These are phyloP conservation scores for Rubroboletus satanas DNA, from an alignment of 768 basidiomycete species.

Conservation along the genomic window DNA sequence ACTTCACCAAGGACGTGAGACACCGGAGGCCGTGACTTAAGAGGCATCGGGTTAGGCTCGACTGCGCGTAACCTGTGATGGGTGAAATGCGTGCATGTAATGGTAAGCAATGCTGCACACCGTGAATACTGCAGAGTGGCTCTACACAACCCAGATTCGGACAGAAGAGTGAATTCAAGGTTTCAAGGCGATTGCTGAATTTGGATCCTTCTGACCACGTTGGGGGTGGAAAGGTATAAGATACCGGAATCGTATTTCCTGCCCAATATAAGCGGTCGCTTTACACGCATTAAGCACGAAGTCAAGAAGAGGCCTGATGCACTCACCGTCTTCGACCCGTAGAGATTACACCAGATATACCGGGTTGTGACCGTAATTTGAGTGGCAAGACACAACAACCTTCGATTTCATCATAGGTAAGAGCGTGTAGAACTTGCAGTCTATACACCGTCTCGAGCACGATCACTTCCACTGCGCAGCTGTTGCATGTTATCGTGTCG, in stretches of 20 bases:
- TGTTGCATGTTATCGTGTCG: slow-evolving; percentile 21
- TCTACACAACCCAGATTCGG: slow-evolving; percentile 48
- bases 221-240: slow-evolving; percentile 9
- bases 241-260: slow-evolving; percentile 23
- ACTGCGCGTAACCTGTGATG: slow-evolving; percentile 18
- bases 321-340: slow-evolving; percentile 21
- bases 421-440: slow-evolving; percentile 35
- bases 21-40: not conserved
- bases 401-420: slow-evolving; percentile 48
- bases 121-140: slow-evolving; percentile 48
- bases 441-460: slow-evolving; percentile 44
- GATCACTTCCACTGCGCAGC: slow-evolving; percentile 45
- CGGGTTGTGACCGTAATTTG: slow-evolving; percentile 27
- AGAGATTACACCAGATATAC: slow-evolving; percentile 28
- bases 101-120: slow-evolving; percentile 28
- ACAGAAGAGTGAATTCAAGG: slow-evolving; percentile 45
- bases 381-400: slow-evolving; percentile 44
- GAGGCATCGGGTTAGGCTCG: slow-evolving; percentile 19
- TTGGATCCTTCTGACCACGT: slow-evolving; percentile 9
- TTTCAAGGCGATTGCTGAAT: slow-evolving; percentile 31
- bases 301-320: slow-evolving; percentile 19
- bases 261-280: slow-evolving; percentile 34
- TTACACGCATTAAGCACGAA: slow-evolving; percentile 5
- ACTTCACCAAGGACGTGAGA: slow-evolving; percentile 4
- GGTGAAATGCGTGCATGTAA: slow-evolving; percentile 13